Evolutionary conservation across 2,329 filamentous ascomycete species (phyloP).

Genomic region (Gliomastix tumulicola): DNA sequence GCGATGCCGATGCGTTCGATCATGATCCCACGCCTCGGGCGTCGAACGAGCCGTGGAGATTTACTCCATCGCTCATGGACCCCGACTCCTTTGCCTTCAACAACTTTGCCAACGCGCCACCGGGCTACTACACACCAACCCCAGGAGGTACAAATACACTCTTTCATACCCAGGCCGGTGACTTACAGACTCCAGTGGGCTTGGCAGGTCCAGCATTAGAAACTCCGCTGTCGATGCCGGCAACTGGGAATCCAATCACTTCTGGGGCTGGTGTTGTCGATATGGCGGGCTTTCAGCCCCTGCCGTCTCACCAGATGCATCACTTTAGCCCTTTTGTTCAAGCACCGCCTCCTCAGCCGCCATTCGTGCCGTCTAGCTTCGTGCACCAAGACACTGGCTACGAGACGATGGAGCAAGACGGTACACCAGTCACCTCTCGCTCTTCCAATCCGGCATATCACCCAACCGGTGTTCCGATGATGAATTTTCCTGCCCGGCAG

Average conservation of each 20-base stretch:
- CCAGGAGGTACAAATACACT: constrained; percentile 73
- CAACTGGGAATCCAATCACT: constrained; percentile 59
- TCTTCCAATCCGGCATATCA: constrained; percentile 43
- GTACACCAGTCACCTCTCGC: constrained; percentile 46
- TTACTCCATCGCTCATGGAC: constrained; percentile 85
- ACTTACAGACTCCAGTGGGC: constrained; percentile 68
- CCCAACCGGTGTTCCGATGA: constrained; percentile 51
- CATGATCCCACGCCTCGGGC: constrained; percentile 78
- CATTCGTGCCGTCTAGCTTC: constrained; percentile 74
- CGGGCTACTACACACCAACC: constrained; percentile 83
- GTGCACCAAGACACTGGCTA: constrained; percentile 75
- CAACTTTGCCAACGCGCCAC: constrained; percentile 69
- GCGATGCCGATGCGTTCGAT: constrained; percentile 41
- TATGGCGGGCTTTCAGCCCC: constrained; percentile 60
- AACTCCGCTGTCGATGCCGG: constrained; percentile 74
- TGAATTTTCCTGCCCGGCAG: constrained; percentile 47
- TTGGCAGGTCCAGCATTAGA: constrained; percentile 53
- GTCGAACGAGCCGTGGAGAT: constrained; percentile 74
- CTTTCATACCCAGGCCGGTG: constrained; percentile 77
- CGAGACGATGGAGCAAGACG: constrained; percentile 71
- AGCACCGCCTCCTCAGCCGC: constrained; percentile 35
- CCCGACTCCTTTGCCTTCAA: constrained; percentile 76
- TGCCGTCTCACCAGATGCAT: constrained; percentile 53
- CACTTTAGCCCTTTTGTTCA: constrained; percentile 69
- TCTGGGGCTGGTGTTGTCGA: constrained; percentile 53